Evolutionary conservation across 805 yeast species (phyloP).

Genomic region (Pichia nakasei): DNA sequence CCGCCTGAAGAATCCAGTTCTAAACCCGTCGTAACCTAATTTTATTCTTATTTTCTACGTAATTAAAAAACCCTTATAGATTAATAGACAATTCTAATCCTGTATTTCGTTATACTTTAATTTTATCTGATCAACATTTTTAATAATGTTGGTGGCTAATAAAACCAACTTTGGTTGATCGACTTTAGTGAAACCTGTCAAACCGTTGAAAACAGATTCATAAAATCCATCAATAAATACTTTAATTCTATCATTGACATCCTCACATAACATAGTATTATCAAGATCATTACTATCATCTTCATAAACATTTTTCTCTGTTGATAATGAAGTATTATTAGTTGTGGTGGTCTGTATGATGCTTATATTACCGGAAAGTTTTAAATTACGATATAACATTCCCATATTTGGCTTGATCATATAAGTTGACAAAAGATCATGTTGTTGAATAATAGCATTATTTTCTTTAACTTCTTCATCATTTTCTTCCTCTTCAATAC

Average conservation of each 20-base stretch:
- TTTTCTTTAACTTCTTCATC: background rate
- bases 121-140: conserved; percentile 13
- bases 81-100: conserved; percentile 3
- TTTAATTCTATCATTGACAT: conserved; percentile 44
- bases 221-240: conserved; percentile 46
- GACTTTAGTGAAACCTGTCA: conserved; percentile 46
- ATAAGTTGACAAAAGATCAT: conserved; percentile 43
- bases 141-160: conserved; percentile 12
- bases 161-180: conserved; percentile 27
- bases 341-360: conserved; percentile 3
- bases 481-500: conserved; percentile 14
- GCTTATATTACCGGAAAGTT: conserved; percentile 36
- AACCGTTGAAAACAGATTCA: conserved; percentile 40
- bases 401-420: conserved; percentile 37
- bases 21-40: background rate
- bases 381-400: conserved; percentile 42
- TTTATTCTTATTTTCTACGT: background rate
- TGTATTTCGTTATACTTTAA: conserved; percentile 12
- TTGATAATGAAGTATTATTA: background rate
- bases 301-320: background rate
- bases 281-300: conserved; percentile 7
- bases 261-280: conserved; percentile 39
- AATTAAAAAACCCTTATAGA: background rate
- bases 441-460: conserved; percentile 22
- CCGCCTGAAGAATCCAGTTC: conserved; percentile 22